phyloP scores from a whole-genome alignment of 1,284 basidiomycete species.

The Sporisorium iseilematis-ciliati region DNA sequence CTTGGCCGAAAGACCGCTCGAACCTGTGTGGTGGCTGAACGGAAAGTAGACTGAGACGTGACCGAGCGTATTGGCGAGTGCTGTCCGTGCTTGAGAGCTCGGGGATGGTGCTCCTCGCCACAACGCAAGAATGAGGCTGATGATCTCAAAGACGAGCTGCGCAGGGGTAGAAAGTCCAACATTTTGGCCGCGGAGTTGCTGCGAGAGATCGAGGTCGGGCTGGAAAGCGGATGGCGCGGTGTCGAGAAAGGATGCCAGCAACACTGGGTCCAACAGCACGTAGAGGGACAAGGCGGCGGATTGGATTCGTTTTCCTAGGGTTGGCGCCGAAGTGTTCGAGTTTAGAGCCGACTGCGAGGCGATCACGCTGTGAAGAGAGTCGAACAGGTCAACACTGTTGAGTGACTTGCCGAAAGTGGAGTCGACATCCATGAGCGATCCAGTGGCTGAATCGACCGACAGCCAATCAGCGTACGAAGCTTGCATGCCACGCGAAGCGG shows the following conservation, averaged over 20 bases:
- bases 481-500: neutral
- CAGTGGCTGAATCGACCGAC: neutral
- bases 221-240: constrained; percentile 51
- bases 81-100: constrained; percentile 10
- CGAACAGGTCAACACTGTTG: constrained; percentile 17
- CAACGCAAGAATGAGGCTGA: constrained; percentile 34
- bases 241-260: constrained; percentile 50
- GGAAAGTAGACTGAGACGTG: constrained; percentile 56
- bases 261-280: constrained; percentile 28
- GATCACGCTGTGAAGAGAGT: constrained; percentile 17
- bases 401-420: constrained; percentile 12
- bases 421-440: constrained; percentile 33
- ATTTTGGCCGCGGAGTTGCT: constrained; percentile 36
- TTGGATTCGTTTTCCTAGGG: neutral
- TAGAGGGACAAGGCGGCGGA: constrained; percentile 41
- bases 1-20: constrained; percentile 34
- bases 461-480: constrained; percentile 21
- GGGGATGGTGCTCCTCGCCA: constrained; percentile 34
- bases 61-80: constrained; percentile 40
- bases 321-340: neutral
- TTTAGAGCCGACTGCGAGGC: neutral
- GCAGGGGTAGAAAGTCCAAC: constrained; percentile 32
- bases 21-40: constrained; percentile 44
- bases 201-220: constrained; percentile 43
- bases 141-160: constrained; percentile 42